Base-by-base conservation (phyloP, 352 stramenopile genomes). In the Aphanomyces astaci region DNA sequence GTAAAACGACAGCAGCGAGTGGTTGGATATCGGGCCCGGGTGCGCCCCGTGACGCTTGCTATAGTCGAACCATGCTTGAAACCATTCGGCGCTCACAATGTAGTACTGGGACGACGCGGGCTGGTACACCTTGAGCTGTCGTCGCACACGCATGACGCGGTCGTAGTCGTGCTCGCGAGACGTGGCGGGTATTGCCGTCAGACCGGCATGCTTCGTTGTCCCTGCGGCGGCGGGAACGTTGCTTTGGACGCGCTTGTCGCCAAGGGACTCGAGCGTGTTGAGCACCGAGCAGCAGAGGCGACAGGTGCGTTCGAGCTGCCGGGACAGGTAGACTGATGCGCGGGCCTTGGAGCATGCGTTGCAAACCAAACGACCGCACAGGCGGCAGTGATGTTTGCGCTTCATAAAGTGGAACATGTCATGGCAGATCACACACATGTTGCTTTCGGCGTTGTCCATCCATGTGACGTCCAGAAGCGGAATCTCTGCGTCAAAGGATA, bases 291-390 rank as follows among this genome's bases (percentile, higher is more conserved):
- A 40, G 33, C 62, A 68, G 5, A 68, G 43, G 4, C 32, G 19
- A 59, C 62, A 68, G 7, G 62, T 60, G 15, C 62, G 62, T n/a
- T 68, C 32, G 24, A 52, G 49, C 25, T 46, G 28, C 3, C n/a
- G 7, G 19, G 51, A 32, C 24, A 11, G 11, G 30, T 51, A 15
- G 30, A 68, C 30, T 4, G 32, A 45, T 5, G 45, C 45, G 24
- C 62, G 62, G 22, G 49, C 39, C 9, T 3, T 19, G 22, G 62
- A 68, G 43, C 62, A 68, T 15, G 43, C 30, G 24, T 60, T 59
- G 62, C 62, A 68, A 1, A 68, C 62, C n/a, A 68, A 33, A 33
- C 62, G 62, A 31, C 62, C 62, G 51, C 62, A 68, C 10, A 68
- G 62, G 11, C 62, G 62, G 36, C 62, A 68, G 33, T 68, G 62